Base-by-base conservation (phyloP, 495 filamentous ascomycete genomes). In the Mycothermus thermophilus region DNA sequence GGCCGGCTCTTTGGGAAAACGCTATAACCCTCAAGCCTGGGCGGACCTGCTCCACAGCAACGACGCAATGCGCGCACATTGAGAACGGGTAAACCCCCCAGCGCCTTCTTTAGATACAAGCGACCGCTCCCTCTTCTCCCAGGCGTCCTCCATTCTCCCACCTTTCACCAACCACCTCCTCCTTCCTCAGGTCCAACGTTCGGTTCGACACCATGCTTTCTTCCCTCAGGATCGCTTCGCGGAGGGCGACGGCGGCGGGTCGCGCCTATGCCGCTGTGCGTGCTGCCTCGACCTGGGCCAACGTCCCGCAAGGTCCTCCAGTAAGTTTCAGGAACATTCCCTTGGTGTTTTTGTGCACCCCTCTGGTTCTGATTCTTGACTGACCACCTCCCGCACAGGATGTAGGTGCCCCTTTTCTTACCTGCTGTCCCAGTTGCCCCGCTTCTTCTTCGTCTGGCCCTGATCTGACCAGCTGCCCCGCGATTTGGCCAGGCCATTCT, bases 221-320 rank as follows among this genome's bases (percentile, higher is more conserved):
- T 37, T 55, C 52, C 19, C 41, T 55, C 42, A 47, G 52, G 51
- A 38, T 55, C 33, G 50, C 37, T 26, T 51, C 52, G 44, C 52
- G 52, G 40, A 49, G 54, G 37, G 57, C 52, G 36, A n/a, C n/a
- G n/a, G 55, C 46, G 23, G 47, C 55, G 27, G 40, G 47, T 34
- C 45, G 56, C 25, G 46, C 46, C 42, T 61, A 69, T 23, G 48
- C 71, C 33, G 74, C 74, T 48, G 56, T 72, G 27, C 73, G 82
- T 61, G 67, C 75, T 44, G 79, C 71, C 43, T 93, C 85, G 25
- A 78, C 81, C 29, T 95, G 86, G 86, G 72, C 80, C 44, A 79
- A 82, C 40, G 83, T 93, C 30, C 79, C 83, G 47, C 83, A 93
- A 65, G 86, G 86, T 39, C 86, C 87, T 67, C 86, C 86, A 48